Evolutionary conservation across 257 asterid species (phyloP).

Genomic region (Solanum ossicruentum): DNA sequence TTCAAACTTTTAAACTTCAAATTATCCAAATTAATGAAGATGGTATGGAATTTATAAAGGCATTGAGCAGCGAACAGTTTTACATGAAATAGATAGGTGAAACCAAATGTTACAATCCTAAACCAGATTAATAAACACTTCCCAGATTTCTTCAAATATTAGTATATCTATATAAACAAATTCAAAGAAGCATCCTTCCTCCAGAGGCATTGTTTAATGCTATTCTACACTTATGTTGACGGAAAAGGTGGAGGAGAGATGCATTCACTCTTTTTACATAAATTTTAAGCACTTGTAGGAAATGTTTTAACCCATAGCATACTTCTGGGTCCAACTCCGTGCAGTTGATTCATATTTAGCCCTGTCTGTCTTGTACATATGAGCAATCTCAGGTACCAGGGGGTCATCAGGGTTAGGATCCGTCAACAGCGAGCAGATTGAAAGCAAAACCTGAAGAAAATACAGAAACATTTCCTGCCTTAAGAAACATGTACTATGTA

Average conservation of each 20-base stretch:
- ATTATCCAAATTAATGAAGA: neutral
- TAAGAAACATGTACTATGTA: neutral
- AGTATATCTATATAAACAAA: neutral
- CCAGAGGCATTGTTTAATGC: neutral
- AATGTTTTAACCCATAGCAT: conserved; percentile 4
- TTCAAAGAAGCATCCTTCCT: neutral
- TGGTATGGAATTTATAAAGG: neutral
- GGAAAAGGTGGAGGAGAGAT: neutral
- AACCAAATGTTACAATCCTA: neutral
- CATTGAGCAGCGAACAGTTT: neutral
- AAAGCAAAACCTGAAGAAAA: conserved; percentile 7
- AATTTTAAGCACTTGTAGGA: neutral
- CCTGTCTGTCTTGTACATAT: conserved; percentile 10
- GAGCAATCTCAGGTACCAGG: conserved; percentile 11
- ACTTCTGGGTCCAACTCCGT: conserved; percentile 15
- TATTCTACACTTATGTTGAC: neutral
- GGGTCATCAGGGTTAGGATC: conserved; percentile 13
- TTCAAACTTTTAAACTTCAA: neutral
- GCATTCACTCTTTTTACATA: neutral
- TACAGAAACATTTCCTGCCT: neutral
- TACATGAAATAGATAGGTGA: neutral
- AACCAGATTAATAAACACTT: neutral
- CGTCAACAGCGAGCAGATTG: conserved; percentile 7
- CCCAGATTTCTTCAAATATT: neutral
- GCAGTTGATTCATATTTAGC: conserved; percentile 6